A percentile compares a stretch with the other conserved stretches of the same genome.
phyloP scores from a whole-genome alignment of 495 filamentous ascomycete species.

The Trypethelium eluteriae region DNA sequence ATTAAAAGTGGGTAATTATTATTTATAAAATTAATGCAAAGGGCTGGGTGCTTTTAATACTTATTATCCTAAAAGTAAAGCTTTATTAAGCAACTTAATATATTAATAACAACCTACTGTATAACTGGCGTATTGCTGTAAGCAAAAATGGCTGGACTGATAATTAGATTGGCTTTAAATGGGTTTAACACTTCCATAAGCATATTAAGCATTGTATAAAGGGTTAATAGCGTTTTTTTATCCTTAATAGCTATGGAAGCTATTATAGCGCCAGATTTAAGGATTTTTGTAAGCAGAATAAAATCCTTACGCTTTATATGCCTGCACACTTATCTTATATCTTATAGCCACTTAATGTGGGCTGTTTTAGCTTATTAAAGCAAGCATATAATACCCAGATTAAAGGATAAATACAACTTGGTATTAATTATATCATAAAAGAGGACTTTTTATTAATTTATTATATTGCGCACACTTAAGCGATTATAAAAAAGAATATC shows the following conservation, averaged over 20 bases:
- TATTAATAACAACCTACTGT: slow-evolving; percentile 23
- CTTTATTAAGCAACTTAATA: slow-evolving; percentile 30
- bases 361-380: not conserved
- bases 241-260: slow-evolving; percentile 20
- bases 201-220: slow-evolving; percentile 16
- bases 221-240: slow-evolving; percentile 16
- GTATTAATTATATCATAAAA: slow-evolving; percentile 9
- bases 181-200: slow-evolving; percentile 15
- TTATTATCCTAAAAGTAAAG: slow-evolving; percentile 35
- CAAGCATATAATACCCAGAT: not conserved
- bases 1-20: slow-evolving; percentile 38
- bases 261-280: slow-evolving; percentile 16
- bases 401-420: slow-evolving; percentile 6
- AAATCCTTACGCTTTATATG: slow-evolving; percentile 18
- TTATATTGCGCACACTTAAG: not conserved
- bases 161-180: slow-evolving; percentile 14
- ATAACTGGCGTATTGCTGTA: slow-evolving; percentile 23
- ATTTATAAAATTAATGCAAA: slow-evolving; percentile 34
- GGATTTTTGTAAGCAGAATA: slow-evolving; percentile 8
- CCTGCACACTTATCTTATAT: too few species aligned
- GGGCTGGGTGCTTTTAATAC: slow-evolving; percentile 31
- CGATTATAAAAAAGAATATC: slow-evolving; percentile 3
- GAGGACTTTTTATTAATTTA: slow-evolving; percentile 10
- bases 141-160: slow-evolving; percentile 21
- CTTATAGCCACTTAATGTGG: too few species aligned